Conservation (phyloP, 441 rosid species). For the Euphorbia celastroides region DNA sequence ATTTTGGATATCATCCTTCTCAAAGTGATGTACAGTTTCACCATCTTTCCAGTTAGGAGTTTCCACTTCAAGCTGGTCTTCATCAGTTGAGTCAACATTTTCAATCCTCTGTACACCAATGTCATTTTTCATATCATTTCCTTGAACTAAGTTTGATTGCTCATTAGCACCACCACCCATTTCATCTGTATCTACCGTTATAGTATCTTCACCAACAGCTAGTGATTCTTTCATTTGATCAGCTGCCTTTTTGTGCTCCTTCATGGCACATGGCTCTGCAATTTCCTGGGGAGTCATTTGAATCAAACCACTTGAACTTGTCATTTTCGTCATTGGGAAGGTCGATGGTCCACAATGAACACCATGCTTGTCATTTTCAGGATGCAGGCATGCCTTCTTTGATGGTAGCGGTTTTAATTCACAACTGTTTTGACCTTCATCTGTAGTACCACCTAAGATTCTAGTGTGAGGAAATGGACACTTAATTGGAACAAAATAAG, state of each 20-base stretch:
- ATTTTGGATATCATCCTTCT: background rate
- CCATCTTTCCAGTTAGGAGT: conserved; percentile 1
- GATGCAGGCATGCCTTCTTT: background rate
- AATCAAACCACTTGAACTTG: background rate
- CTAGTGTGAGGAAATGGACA: background rate
- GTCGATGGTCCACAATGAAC: conserved; percentile 7
- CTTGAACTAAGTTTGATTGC: background rate
- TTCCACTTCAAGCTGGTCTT: conserved; percentile 1
- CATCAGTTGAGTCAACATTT: background rate
- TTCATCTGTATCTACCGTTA: background rate
- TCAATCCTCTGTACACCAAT: background rate
- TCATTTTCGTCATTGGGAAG: conserved; percentile 15
- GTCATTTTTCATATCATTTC: background rate
- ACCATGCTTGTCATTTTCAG: conserved; percentile 6
- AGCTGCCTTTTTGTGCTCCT: conserved; percentile 22
- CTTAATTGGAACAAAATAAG: background rate
- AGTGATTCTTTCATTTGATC: background rate
- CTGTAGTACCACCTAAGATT: conserved; percentile 18
- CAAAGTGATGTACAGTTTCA: background rate
- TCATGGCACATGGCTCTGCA: conserved; percentile 13
- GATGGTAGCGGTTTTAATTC: conserved; percentile 11
- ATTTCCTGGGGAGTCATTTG: conserved; percentile 22
- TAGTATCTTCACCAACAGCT: background rate
- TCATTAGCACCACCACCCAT: background rate
- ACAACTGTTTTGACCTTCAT: conserved; percentile 8